Evolutionary conservation across 805 yeast genomes (phyloP), one percentile per base, ranked within the genome.

Genomic region (Metschnikowia continentalis): DNA sequence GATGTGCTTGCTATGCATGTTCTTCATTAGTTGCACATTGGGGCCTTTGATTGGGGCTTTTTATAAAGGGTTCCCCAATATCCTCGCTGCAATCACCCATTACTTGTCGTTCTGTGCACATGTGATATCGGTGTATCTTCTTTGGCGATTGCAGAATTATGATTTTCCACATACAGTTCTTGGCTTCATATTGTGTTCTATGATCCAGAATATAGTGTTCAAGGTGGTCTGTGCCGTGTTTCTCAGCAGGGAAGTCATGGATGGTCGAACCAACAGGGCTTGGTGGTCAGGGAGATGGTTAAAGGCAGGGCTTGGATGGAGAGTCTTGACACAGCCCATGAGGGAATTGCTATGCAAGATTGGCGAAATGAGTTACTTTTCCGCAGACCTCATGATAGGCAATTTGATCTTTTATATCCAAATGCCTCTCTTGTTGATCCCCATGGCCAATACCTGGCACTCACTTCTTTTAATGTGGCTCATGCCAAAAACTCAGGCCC

Each of bases 221-320:
- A 80, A 80, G 49, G 45, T 76, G 1, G 48, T 82, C 3, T 78
- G 81, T 0, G 70, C 79, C 1, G 42, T 80, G 0, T 55, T 84
- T 4, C 63, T 88, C 38, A 78, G 87, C 6, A 75, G 85, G 44
- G 96, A 89, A 60, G 77, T 77, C 57, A 78, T 75, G 51, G 81
- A 77, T 55, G 86, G 79, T 54, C 76, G 72, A 42, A 68, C 88
- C 0, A 87, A 84, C 58, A 63, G 78, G 35, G 84, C 91, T 2
- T 70, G 73, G 73, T 70, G 75, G 90, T 78, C 88, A 10, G 90
- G 91, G 0, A 80, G 76, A 50, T 86, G 92, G 92, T 60, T 77
- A 43, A 75, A 75, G 13, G 75, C 83, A 0, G 83, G 83, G 0
- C 70, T 85, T 42, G 89, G 90, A 0, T 80, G 84, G 81, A 65